A percentile compares a stretch with the other conserved stretches of the same genome.
phyloP scores from a whole-genome alignment of 2,329 filamentous ascomycete genomes.

The Aureobasidium sp. region DNA sequence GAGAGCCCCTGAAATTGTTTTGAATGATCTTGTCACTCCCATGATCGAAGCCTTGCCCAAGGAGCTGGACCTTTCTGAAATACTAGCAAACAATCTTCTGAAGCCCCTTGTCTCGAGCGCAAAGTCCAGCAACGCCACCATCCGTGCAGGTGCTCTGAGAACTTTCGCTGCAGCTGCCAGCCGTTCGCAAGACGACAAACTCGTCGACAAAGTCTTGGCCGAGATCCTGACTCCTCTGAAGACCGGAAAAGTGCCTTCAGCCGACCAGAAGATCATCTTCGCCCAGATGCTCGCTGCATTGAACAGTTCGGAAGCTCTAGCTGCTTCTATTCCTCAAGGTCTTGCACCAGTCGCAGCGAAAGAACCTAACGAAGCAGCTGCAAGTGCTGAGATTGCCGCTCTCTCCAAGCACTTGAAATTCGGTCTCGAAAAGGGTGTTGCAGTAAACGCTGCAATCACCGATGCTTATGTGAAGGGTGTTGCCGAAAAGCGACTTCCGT shows the following conservation, averaged over 20 bases:
- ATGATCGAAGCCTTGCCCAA: conserved; percentile 64
- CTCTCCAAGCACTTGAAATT: conserved; percentile 59
- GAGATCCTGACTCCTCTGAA: conserved; percentile 77
- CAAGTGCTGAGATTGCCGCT: conserved; percentile 67
- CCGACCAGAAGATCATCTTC: conserved; percentile 77
- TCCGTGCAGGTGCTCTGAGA: conserved; percentile 67
- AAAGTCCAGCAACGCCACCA: conserved; percentile 77
- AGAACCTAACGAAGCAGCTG: conserved; percentile 80
- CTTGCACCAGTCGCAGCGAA: conserved; percentile 67
- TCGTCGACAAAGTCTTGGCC: conserved; percentile 62
- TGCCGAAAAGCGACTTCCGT: conserved; percentile 72
- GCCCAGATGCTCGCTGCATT: conserved; percentile 70
- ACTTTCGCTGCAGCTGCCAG: conserved; percentile 66
- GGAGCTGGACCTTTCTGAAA: conserved; percentile 67
- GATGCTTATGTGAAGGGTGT: conserved; percentile 76
- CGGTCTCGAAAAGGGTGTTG: conserved; percentile 53
- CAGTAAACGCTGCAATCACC: conserved; percentile 58
- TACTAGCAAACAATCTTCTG: conserved; percentile 64
- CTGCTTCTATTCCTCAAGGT: conserved; percentile 58
- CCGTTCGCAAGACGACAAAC: conserved; percentile 51
- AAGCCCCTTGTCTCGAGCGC: conserved; percentile 85
- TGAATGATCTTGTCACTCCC: conserved; percentile 69
- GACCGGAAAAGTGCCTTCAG: conserved; percentile 71
- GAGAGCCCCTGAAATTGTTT: conserved; percentile 80
- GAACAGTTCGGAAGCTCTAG: conserved; percentile 53